Percentiles rank a stretch among this genome's conserved stretches.
phyloP scores from a whole-genome alignment of 2,329 filamentous ascomycete species.

The Trichoderma citrinoviride region DNA sequence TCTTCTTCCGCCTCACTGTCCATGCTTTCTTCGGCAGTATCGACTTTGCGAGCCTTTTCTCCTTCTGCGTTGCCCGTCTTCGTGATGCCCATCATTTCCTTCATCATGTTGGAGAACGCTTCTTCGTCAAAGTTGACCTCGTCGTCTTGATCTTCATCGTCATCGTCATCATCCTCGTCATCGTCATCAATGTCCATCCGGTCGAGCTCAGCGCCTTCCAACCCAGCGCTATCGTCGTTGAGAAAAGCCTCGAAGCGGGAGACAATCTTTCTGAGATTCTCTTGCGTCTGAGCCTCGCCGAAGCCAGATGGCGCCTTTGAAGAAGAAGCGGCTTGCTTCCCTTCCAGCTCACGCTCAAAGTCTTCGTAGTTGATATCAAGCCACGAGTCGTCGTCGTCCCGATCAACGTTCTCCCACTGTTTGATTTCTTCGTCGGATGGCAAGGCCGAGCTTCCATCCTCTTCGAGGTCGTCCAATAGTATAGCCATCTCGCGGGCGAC shows the following conservation, averaged over 20 bases:
- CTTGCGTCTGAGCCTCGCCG: constrained; percentile 65
- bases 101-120: constrained; percentile 84
- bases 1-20: constrained; percentile 48
- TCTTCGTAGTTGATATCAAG: constrained; percentile 88
- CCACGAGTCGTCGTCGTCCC: constrained; percentile 86
- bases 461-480: constrained; percentile 70
- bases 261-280: constrained; percentile 85
- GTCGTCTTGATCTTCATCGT: constrained; percentile 56
- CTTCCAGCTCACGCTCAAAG: constrained; percentile 75
- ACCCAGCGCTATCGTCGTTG: constrained; percentile 76
- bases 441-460: constrained; percentile 63
- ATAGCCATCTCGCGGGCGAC: constrained; percentile 72
- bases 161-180: constrained; percentile 49
- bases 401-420: constrained; percentile 59
- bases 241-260: constrained; percentile 90
- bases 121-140: constrained; percentile 76
- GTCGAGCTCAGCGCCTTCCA: constrained; percentile 71
- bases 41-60: background rate
- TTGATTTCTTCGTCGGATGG: constrained; percentile 73
- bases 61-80: constrained; percentile 21
- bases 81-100: constrained; percentile 78
- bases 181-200: constrained; percentile 65
- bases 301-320: constrained; percentile 46
- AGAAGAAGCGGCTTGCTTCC: constrained; percentile 40
- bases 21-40: constrained; percentile 20